Conservation (phyloP, 352 stramenopile genomes). For the Stramenopiles sp. region DNA sequence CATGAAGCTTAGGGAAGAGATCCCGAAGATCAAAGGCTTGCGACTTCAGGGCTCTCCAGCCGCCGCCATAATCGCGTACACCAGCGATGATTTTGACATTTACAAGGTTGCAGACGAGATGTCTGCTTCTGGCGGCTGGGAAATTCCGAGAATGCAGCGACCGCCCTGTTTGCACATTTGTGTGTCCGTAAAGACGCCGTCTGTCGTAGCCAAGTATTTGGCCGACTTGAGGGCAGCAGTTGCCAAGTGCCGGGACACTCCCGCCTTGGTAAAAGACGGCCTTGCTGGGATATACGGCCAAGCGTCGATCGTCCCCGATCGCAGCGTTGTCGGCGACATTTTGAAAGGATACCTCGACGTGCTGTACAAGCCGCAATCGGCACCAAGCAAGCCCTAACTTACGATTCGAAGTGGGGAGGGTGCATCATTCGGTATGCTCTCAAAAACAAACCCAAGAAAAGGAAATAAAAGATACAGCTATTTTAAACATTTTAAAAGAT, state of each 20-base stretch:
- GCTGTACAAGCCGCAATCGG: not conserved
- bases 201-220: not conserved
- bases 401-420: too few species aligned
- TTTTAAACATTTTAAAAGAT: too few species aligned
- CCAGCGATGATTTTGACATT: conserved; percentile 9
- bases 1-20: not conserved
- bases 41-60: not conserved
- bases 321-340: conserved; percentile 1
- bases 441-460: too few species aligned
- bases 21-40: not conserved
- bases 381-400: too few species aligned
- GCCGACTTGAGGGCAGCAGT: not conserved
- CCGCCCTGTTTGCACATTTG: conserved; percentile 8
- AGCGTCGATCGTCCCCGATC: not conserved
- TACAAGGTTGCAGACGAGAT: conserved; percentile 13
- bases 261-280: not conserved
- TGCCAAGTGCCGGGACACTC: not conserved
- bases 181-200: not conserved
- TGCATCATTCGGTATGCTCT: too few species aligned
- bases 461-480: too few species aligned
- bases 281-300: conserved; percentile 7
- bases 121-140: not conserved
- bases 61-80: not conserved
- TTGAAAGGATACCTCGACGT: conserved; percentile 9
- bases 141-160: not conserved